Conservation (phyloP, 345 rosid species). For the Gossypium sturtianum region DNA sequence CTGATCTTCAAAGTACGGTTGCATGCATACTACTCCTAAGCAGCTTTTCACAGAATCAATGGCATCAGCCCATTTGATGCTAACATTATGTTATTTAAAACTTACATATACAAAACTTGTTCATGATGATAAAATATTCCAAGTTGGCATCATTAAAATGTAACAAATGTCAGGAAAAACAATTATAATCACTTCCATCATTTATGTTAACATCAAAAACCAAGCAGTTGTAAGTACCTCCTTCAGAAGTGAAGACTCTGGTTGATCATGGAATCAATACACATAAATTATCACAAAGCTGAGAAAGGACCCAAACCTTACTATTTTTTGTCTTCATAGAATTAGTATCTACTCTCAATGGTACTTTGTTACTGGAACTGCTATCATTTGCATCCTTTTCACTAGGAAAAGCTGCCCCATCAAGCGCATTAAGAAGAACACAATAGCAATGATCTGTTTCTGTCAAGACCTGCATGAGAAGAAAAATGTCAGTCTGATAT, state of each 20-base stretch:
- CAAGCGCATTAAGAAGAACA: constrained; percentile 87
- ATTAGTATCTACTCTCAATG: constrained; percentile 25
- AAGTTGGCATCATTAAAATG: neutral
- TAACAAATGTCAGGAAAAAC: neutral
- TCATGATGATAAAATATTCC: neutral
- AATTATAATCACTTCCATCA: neutral
- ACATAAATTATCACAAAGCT: constrained; percentile 11
- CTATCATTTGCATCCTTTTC: constrained; percentile 37
- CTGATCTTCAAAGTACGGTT: neutral
- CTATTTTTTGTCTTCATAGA: constrained; percentile 43
- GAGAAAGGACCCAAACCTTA: constrained; percentile 48
- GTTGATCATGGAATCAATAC: neutral
- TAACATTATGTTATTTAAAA: neutral
- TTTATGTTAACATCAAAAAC: neutral
- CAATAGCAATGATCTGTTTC: constrained; percentile 89
- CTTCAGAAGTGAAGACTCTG: neutral
- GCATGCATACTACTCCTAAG: neutral
- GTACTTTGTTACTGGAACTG: constrained; percentile 36
- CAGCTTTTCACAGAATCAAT: constrained; percentile 1
- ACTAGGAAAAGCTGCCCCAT: constrained; percentile 91
- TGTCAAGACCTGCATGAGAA: constrained; percentile 58
- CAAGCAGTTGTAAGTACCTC: neutral
- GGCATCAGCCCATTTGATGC: neutral
- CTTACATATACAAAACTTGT: neutral
- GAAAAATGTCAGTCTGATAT: neutral